A percentile compares a stretch with the other conserved stretches of the same genome.
Conservation (phyloP, 192 early-diverging fungal genomes). For the Coemansia sp. region DNA sequence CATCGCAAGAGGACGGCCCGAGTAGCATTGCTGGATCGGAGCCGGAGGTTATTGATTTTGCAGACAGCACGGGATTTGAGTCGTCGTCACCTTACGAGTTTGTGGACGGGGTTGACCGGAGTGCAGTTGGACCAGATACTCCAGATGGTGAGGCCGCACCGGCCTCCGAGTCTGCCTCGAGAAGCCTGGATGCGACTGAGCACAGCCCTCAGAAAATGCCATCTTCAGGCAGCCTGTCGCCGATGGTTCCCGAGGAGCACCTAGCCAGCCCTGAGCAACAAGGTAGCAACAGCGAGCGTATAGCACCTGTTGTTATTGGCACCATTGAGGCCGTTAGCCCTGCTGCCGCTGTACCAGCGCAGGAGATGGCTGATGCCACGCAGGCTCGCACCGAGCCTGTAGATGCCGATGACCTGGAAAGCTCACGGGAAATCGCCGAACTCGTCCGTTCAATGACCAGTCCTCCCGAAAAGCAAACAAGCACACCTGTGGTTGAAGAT, state of each 20-base stretch:
- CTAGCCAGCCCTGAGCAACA: not conserved
- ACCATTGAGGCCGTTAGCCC: conserved; percentile 16
- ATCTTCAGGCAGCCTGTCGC: conserved; percentile 5
- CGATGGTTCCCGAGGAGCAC: conserved; percentile 10
- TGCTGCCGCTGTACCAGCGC: conserved; percentile 1
- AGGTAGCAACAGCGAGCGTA: conserved; percentile 15
- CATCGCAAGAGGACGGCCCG: not conserved
- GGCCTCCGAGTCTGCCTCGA: conserved; percentile 1
- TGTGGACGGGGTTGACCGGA: conserved; percentile 7
- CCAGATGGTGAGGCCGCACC: conserved; percentile 7
- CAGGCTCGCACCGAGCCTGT: conserved; percentile 19
- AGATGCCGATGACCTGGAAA: conserved; percentile 3
- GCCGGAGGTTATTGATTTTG: conserved; percentile 15
- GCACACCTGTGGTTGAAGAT: not conserved
- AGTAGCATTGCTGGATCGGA: conserved; percentile 16
- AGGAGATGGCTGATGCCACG: conserved; percentile 1
- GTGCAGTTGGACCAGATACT: conserved; percentile 1
- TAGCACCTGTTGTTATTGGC: conserved; percentile 41
- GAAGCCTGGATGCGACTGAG: not conserved
- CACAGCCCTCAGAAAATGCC: not conserved
- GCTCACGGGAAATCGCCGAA: conserved; percentile 9
- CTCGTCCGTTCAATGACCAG: conserved; percentile 13
- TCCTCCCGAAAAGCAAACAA: not conserved
- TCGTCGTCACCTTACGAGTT: conserved; percentile 27
- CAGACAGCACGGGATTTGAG: conserved; percentile 13